These are phyloP conservation scores for Rhynchospora breviuscula DNA, from an alignment of 176 grass and related monocot species.

Conservation along the genomic window DNA sequence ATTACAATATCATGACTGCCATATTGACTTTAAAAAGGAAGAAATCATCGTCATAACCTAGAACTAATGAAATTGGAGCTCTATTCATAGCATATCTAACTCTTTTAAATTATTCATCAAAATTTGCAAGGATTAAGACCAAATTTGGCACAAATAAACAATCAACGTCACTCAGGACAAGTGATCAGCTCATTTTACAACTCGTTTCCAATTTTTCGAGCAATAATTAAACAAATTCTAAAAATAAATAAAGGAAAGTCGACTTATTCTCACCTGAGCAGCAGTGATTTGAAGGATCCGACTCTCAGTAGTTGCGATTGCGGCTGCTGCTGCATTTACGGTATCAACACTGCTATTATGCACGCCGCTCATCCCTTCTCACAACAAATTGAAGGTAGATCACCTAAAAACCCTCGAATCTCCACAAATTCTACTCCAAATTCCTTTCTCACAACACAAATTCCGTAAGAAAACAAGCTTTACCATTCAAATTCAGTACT, in stretches of 20 bases:
- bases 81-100: neutral
- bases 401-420: slow-evolving; percentile 6
- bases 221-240: neutral
- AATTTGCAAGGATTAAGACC: neutral
- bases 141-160: neutral
- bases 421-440: neutral
- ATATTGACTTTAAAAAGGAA: neutral
- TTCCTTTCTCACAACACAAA: neutral
- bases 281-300: slow-evolving; percentile 52
- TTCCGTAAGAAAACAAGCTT: neutral
- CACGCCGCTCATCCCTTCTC: slow-evolving; percentile 47
- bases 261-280: slow-evolving; percentile 29
- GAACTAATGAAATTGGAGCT: neutral
- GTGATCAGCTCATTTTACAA: neutral
- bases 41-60: neutral
- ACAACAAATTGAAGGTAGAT: slow-evolving; percentile 27
- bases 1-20: neutral
- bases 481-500: neutral
- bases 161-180: neutral
- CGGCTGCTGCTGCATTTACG: slow-evolving; percentile 76
- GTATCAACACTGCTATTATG: slow-evolving; percentile 72
- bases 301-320: slow-evolving; percentile 60
- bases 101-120: neutral
- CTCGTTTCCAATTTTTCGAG: neutral
- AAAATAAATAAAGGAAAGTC: neutral